Percentiles rank a stretch among this genome's conserved stretches.
phyloP scores from a whole-genome alignment of 2,329 filamentous ascomycete species.

The Teratosphaeria zuluensis region DNA sequence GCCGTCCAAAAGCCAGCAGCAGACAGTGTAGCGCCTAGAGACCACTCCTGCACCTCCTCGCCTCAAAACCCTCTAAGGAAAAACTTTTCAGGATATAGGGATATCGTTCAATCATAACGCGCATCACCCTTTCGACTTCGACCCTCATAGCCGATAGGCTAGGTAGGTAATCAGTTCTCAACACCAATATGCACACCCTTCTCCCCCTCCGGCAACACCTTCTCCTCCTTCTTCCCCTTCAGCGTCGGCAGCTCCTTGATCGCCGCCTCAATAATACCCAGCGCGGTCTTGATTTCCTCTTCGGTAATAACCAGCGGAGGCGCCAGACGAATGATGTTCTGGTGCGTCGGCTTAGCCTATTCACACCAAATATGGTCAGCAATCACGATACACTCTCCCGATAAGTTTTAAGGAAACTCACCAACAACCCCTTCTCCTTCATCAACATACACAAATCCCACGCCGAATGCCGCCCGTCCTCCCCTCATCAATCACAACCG shows the following conservation, averaged over 20 bases:
- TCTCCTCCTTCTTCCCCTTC: constrained; percentile 46
- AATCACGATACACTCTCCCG: no score
- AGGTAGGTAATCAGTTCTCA: constrained; percentile 43
- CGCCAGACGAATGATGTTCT: constrained; percentile 97
- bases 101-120: no score
- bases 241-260: constrained; percentile 65
- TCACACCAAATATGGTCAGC: constrained; percentile 1
- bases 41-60: no score
- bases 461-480: constrained; percentile 72
- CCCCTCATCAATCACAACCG: constrained; percentile 87
- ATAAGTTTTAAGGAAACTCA: no score
- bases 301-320: constrained; percentile 92
- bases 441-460: constrained; percentile 96
- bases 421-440: constrained; percentile 89
- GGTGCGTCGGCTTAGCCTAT: constrained; percentile 94
- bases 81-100: no score
- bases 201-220: constrained; percentile 49
- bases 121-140: no score
- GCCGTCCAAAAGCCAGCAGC: no score
- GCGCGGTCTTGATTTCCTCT: constrained; percentile 66
- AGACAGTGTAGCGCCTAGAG: no score
- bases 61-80: no score
- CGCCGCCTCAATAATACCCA: constrained; percentile 72
- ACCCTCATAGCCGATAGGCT: no score
- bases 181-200: constrained; percentile 52